Evolutionary conservation across 2,329 filamentous ascomycete genomes (phyloP), one percentile per base, ranked within the genome.

Genomic region (Xenoacremonium recifei): DNA sequence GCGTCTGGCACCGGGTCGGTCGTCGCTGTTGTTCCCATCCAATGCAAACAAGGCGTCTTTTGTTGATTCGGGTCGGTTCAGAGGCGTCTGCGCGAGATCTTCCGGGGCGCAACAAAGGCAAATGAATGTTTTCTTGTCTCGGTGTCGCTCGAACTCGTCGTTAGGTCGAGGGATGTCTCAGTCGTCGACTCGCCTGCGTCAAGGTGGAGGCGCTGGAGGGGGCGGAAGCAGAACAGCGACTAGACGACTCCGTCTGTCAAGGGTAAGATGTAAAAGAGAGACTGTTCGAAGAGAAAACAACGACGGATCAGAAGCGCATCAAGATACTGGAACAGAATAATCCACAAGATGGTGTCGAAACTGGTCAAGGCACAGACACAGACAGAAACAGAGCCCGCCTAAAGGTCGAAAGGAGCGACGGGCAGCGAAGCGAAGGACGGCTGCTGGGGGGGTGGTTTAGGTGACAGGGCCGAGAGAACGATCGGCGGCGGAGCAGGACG

Each of bases 21-120:
- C 45, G 20, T 39, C 42, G 40, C 25, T 11, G 21, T 30, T 32
- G 34, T 37, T 52, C 47, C 48, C 54, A 58, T 58, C 19, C 47
- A 53, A 42, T n/a, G 23, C 23, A 27, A 27, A 27, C 23, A 13
- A 27, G 23, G 23, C 23, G n/a, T n/a, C n/a, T n/a, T n/a, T n/a
- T n/a, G n/a, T n/a, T n/a, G n/a, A n/a, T n/a, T n/a, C n/a, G n/a
- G n/a, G n/a, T n/a, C n/a, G n/a, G n/a, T n/a, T n/a, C n/a, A n/a
- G n/a, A n/a, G n/a, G n/a, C n/a, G n/a, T n/a, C n/a, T n/a, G n/a
- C n/a, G n/a, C n/a, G n/a, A n/a, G n/a, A n/a, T n/a, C n/a, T n/a
- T n/a, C n/a, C n/a, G n/a, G n/a, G n/a, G n/a, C n/a, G n/a, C n/a
- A n/a, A n/a, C n/a, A n/a, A n/a, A n/a, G n/a, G n/a, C n/a, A n/a